These are phyloP conservation scores for Ophiognomonia clavigignenti-juglandacearum DNA, from an alignment of 2,329 filamentous ascomycete genomes.

Conservation along the genomic window DNA sequence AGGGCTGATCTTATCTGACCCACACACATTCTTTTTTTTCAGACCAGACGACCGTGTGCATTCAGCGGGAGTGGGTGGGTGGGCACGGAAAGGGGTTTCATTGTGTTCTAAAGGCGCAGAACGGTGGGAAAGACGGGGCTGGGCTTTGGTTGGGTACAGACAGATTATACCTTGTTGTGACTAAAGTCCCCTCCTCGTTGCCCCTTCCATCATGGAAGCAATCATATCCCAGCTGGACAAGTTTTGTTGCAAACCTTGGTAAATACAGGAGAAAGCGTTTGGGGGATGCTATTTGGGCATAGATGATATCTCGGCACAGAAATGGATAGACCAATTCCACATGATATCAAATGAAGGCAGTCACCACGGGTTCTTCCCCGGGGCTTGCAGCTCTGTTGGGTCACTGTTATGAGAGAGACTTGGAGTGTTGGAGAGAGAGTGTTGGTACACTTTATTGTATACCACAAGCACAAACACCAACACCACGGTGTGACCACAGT, in stretches of 20 bases:
- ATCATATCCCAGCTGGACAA: neutral
- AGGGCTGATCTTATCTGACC: neutral
- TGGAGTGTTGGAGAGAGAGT: too few relatives aligned
- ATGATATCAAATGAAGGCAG: neutral
- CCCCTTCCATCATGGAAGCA: too few relatives aligned
- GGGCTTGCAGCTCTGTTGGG: too few relatives aligned
- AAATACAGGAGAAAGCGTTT: neutral
- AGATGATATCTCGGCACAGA: slow-evolving; percentile 9
- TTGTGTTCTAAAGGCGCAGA: neutral
- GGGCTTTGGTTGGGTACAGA: neutral
- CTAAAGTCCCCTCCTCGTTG: neutral
- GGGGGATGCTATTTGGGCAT: slow-evolving; percentile 1
- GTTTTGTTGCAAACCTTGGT: too few relatives aligned
- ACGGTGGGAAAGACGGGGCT: neutral
- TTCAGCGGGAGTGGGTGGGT: too few relatives aligned
- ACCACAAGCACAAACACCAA: too few relatives aligned
- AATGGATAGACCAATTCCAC: slow-evolving; percentile 12
- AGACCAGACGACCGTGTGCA: too few relatives aligned
- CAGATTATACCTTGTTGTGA: neutral
- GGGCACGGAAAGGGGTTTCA: neutral
- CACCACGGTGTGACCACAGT: too few relatives aligned
- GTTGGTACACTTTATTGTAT: too few relatives aligned
- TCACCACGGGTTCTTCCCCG: too few relatives aligned
- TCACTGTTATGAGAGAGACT: too few relatives aligned
- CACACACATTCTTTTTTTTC: neutral